These are phyloP conservation scores for Ganoderma leucocontextum DNA, from an alignment of 1,284 basidiomycete species.

Conservation along the genomic window DNA sequence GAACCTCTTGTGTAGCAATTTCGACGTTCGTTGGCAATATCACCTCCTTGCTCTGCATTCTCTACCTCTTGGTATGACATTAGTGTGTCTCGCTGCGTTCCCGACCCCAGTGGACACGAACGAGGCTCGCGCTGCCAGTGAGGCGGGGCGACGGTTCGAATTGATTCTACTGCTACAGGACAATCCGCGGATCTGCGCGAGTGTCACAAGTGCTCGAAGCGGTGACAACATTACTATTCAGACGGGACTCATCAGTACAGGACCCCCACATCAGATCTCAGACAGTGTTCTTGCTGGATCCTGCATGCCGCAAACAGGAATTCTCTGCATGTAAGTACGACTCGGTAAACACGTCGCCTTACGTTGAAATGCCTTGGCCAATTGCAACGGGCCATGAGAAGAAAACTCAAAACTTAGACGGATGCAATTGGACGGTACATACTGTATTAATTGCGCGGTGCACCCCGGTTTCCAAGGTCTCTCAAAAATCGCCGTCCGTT, in stretches of 20 bases:
- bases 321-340: not conserved
- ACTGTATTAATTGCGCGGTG: not conserved
- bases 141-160: too few species aligned
- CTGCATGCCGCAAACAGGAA: not conserved
- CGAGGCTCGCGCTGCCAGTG: too few species aligned
- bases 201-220: too few species aligned
- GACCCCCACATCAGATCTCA: not conserved
- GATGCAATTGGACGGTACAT: not conserved
- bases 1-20: constrained; percentile 23
- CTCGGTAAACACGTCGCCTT: too few species aligned
- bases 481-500: not conserved
- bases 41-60: not conserved
- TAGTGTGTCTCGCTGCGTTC: not conserved
- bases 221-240: too few species aligned
- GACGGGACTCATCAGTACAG: not conserved
- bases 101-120: too few species aligned
- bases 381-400: not conserved
- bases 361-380: too few species aligned
- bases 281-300: not conserved
- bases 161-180: not conserved
- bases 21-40: constrained; percentile 20
- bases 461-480: constrained; percentile 1
- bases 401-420: not conserved
- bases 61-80: not conserved
- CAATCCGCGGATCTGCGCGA: not conserved